Evolutionary conservation across 495 filamentous ascomycete species (phyloP), one percentile per base, ranked within the genome.

Genomic region (Penicillium mononematosum): DNA sequence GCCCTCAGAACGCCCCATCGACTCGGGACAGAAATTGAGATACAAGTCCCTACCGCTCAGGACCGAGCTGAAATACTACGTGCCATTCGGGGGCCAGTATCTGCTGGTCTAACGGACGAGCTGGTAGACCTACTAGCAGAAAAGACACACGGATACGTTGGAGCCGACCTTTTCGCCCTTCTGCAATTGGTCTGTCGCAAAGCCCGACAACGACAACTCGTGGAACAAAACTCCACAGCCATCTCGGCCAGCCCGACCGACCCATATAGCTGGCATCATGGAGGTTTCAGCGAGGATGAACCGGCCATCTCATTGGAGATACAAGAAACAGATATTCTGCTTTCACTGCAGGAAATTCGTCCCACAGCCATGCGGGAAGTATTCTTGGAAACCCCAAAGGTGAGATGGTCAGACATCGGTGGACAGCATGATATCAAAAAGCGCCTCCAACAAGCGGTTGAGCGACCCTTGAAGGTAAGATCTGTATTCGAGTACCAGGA

Each of bases 301-400:
- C 38, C 51, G 12, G 36, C 50, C n/a, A 44, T 64, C n/a, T 50
- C 61, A 4, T 45, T 78, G n/a, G 58, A 53, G 9, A 70, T 78
- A 31, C 65, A 61, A 36, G 74, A 81, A 45, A 53, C 67, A 20
- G 85, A 89, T 61, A 74, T 88, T 49, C 64, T 82, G 36, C 58
- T 66, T 6, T 84, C 86, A 1, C 68, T 88, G 36, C 76, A 78
- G 34, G 69, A 78, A 31, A 78, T 87, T 29, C 83, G 86, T 9
- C 93, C 94, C 14, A 92, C 87, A 11, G 90, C 91, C 2, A 95
- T 98, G 87, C 83, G 88, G 62, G 94, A 96, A 68, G 84, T 96
- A 32, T 89, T 95, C 67, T 72, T 96, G 48, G 88, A 96, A 63
- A 87, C 88, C 2, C 93, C 94, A 0, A 92, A 89, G 47, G 86